Evolutionary conservation across 23 red algal species (phyloP), one percentile per base, ranked within the genome.

Genomic region (Gracilaria domingensis): DNA sequence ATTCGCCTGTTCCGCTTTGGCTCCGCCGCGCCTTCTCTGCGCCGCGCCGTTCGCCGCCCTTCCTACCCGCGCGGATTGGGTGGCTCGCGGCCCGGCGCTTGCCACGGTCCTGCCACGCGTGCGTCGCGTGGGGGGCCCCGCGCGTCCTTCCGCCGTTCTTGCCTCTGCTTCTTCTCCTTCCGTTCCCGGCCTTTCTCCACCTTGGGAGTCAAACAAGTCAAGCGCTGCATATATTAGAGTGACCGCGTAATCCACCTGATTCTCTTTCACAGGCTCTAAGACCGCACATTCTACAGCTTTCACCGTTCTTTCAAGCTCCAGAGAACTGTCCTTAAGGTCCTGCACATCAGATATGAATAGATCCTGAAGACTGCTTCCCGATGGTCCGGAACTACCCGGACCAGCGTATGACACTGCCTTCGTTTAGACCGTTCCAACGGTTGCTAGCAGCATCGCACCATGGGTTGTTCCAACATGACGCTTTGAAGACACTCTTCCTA

Each of bases 61-160:
- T n/a, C 32, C 67, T 39, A 47, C 74, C 34, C 9, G 75, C 70
- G 35, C 50, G 58, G 14, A 26, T 34, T 23, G 87, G 87, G 47
- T 82, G 87, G 50, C 81, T 81, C 77, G 36, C 84, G 67, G 36
- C n/a, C n/a, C 77, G 69, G 36, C 84, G 78, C 42, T 77, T 88
- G 0, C 84, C n/a, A 23, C 67, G 84, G n/a, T n/a, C n/a, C n/a
- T n/a, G n/a, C n/a, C n/a, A n/a, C n/a, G n/a, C n/a, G n/a, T n/a
- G n/a, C n/a, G n/a, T n/a, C n/a, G n/a, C n/a, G n/a, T n/a, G n/a
- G n/a, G n/a, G n/a, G n/a, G n/a, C n/a, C n/a, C n/a, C n/a, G n/a
- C n/a, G n/a, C n/a, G n/a, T n/a, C n/a, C n/a, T n/a, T n/a, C n/a
- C n/a, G n/a, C n/a, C n/a, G n/a, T n/a, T 4, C 67, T 42, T 3